These are phyloP conservation scores for Penicillium chermesinum DNA, from an alignment of 495 filamentous ascomycete genomes.

Conservation along the genomic window DNA sequence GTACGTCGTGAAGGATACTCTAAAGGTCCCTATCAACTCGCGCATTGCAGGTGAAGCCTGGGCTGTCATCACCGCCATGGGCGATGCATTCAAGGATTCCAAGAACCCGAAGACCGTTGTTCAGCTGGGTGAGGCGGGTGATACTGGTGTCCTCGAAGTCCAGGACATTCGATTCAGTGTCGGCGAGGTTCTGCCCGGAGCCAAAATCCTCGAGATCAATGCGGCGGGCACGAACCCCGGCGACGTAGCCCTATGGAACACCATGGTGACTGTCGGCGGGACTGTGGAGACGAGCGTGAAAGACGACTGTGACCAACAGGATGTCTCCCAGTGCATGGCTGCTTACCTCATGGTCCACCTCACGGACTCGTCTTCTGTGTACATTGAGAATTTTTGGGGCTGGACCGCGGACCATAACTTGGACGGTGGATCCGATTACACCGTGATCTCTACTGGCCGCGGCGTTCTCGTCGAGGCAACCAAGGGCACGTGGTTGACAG, in stretches of 20 bases:
- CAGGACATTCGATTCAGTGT: conserved; percentile 48
- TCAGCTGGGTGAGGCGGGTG: conserved; percentile 44
- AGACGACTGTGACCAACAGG: conserved; percentile 35
- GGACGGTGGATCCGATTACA: conserved; percentile 28
- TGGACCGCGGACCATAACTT: conserved; percentile 54
- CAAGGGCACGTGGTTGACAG: conserved; percentile 38
- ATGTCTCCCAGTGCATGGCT: conserved; percentile 25
- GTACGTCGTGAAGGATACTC: conserved; percentile 49
- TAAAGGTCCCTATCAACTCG: conserved; percentile 45
- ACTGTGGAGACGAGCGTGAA: conserved; percentile 32
- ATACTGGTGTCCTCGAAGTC: conserved; percentile 50
- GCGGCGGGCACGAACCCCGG: conserved; percentile 46
- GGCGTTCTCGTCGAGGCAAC: conserved; percentile 47
- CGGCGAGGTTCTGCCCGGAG: conserved; percentile 67
- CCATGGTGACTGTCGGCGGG: conserved; percentile 50
- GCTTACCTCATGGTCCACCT: conserved; percentile 49
- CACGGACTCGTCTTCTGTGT: conserved; percentile 40
- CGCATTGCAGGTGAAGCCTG: conserved; percentile 48
- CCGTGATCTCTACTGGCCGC: conserved; percentile 46
- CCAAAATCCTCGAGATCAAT: conserved; percentile 66
- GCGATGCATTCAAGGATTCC: conserved; percentile 45
- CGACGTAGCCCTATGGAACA: conserved; percentile 55
- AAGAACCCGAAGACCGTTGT: conserved; percentile 48
- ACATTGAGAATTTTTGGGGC: conserved; percentile 56
- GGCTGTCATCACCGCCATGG: conserved; percentile 38